phyloP scores from a whole-genome alignment of 2,329 filamentous ascomycete species.

The Nigrograna mackinnonii region DNA sequence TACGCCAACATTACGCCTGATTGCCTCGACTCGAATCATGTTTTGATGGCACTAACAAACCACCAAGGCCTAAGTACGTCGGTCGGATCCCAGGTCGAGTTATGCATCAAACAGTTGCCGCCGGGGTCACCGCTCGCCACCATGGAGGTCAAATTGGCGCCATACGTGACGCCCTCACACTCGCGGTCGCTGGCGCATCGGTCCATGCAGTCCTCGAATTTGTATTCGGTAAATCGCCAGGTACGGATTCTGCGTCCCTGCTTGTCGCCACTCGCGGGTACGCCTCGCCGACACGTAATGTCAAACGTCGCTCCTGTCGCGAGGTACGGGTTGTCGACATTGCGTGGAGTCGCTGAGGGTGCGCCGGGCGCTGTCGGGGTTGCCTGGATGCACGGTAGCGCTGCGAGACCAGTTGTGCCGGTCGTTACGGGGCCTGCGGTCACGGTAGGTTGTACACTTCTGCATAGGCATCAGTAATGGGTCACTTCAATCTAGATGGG shows the following conservation, averaged over 20 bases:
- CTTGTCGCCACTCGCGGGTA: neutral
- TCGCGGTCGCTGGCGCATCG: conserved; percentile 2
- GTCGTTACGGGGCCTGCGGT: conserved; percentile 8
- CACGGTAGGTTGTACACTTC: neutral
- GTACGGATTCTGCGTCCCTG: neutral
- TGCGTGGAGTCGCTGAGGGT: conserved; percentile 2
- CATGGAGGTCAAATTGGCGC: conserved; percentile 11
- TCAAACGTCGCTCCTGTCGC: conserved; percentile 8
- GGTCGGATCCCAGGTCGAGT: conserved; percentile 7
- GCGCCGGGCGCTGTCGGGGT: conserved; percentile 1
- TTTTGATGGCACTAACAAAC: conserved; percentile 10
- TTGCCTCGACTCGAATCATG: too few species aligned
- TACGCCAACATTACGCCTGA: too few species aligned
- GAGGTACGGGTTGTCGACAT: conserved; percentile 7
- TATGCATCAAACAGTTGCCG: conserved; percentile 10
- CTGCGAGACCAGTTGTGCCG: conserved; percentile 11
- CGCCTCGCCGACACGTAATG: conserved; percentile 13
- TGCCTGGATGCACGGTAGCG: conserved; percentile 6
- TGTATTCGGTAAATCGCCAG: conserved; percentile 7
- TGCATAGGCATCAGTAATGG: too few species aligned
- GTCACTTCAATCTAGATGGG: too few species aligned
- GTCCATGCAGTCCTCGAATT: conserved; percentile 10
- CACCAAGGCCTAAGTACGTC: conserved; percentile 1
- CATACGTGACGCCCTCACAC: conserved; percentile 8
- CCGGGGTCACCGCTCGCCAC: conserved; percentile 7